phyloP scores from a whole-genome alignment of 1,284 basidiomycete species.

The Cystobasidium slooffiae region DNA sequence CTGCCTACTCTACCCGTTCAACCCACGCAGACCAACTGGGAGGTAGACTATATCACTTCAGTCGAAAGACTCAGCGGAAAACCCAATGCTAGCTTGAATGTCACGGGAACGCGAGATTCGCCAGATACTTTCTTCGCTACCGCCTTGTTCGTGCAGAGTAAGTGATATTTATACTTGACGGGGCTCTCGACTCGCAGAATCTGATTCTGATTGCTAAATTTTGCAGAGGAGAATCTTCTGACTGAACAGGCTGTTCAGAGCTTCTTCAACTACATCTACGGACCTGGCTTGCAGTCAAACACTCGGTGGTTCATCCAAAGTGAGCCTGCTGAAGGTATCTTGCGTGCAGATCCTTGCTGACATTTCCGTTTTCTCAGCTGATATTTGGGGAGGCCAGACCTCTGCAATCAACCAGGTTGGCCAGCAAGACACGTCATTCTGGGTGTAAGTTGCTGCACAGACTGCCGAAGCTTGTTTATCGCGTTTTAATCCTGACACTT shows the following conservation, averaged over 20 bases:
- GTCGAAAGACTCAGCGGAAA: conserved; percentile 14
- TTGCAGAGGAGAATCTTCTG: conserved; percentile 11
- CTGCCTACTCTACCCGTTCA: background rate
- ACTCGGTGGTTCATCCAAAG: conserved; percentile 49
- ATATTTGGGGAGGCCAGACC: conserved; percentile 19
- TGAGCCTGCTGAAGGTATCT: background rate
- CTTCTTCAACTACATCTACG: conserved; percentile 50
- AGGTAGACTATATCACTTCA: conserved; percentile 2
- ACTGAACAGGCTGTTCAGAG: conserved; percentile 40
- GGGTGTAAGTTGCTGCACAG: conserved; percentile 7
- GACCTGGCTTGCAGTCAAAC: conserved; percentile 39
- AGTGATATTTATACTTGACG: background rate
- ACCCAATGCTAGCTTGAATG: conserved; percentile 19
- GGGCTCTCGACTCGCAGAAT: background rate
- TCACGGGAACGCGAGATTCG: conserved; percentile 7
- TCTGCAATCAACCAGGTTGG: conserved; percentile 21
- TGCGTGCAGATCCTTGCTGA: background rate
- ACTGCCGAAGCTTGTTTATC: background rate
- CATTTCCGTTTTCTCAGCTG: background rate
- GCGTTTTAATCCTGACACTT: background rate
- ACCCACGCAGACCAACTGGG: conserved; percentile 17
- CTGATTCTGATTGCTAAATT: background rate
- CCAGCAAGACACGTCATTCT: conserved; percentile 23
- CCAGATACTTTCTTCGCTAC: conserved; percentile 39
- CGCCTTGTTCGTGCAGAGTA: conserved; percentile 16